Evolutionary conservation across 495 filamentous ascomycete species (phyloP), one percentile per base, ranked within the genome.

Genomic region (Hypoxylon subgilvum): DNA sequence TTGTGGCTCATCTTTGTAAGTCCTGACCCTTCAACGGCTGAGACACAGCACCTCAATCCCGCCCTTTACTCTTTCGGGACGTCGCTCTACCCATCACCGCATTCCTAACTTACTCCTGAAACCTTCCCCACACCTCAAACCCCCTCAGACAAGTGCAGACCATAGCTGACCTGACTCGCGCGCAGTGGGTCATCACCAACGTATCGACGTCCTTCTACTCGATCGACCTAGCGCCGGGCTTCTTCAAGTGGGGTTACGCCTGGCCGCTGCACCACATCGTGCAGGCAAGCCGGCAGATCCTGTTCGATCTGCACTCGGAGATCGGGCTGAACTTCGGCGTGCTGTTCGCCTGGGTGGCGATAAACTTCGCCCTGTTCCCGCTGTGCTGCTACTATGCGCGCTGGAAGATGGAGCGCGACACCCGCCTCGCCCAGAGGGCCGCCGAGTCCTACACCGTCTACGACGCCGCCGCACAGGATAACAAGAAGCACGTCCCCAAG

Each of bases 181-280:
- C 9, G 16, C 32, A 64, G 61, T 90, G 86, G 87, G 84, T 89
- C 21, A 87, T 89, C 44, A 85, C 82, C 2, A 90, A 90, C 65
- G 85, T 89, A 2, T 69, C 79, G 0, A 87, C 84, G 0, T 75
- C 77, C 0, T 89, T 91, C 68, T 88, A 89, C 71, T 63, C 77
- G 1, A 63, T 90, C 19, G 80, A 80, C 25, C 51, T 90, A 16
- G 80, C 82, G 6, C 79, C 83, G 0, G 69, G 67, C 0, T 88
- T 88, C 67, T 90, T 84, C 67, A 61, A 69, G 1, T 90, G 86
- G 84, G 87, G 86, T 0, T 87, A 86, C 73, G 86, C 83, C 6
- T 89, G 86, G 85, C 86, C 86, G n/a, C 71, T 90, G 67, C 83
- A 90, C 70, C 67, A 76, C 52, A 78, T 89, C 54, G 85, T 89